Conservation (phyloP, 1,139 yeast species). For the Trichomonascaceae sp. region DNA sequence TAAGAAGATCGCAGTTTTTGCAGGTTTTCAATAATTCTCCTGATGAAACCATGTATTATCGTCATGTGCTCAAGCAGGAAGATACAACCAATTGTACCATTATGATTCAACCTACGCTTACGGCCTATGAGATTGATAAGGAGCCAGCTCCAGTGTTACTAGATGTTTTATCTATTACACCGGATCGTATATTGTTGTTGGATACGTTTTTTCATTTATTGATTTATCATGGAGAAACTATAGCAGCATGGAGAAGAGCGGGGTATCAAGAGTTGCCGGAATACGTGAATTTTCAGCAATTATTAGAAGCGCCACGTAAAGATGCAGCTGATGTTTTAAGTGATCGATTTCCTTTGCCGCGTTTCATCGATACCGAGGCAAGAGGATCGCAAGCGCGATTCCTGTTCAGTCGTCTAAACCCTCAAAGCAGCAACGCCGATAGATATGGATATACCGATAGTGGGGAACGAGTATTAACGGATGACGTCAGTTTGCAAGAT, state of each 20-base stretch:
- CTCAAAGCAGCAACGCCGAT: slow-evolving; percentile 41
- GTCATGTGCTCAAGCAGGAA: slow-evolving; percentile 62
- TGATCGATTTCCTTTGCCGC: slow-evolving; percentile 67
- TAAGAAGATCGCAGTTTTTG: slow-evolving; percentile 63
- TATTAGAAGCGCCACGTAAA: slow-evolving; percentile 57
- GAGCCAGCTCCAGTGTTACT: slow-evolving; percentile 60
- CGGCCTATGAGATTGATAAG: slow-evolving; percentile 56
- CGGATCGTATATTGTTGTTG: slow-evolving; percentile 53
- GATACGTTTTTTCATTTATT: slow-evolving; percentile 73
- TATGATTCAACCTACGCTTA: slow-evolving; percentile 72
- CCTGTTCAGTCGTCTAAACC: slow-evolving; percentile 67
- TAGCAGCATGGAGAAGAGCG: slow-evolving; percentile 64
- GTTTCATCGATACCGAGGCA: slow-evolving; percentile 69
- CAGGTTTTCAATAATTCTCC: slow-evolving; percentile 74
- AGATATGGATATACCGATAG: slow-evolving; percentile 30
- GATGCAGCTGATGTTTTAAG: slow-evolving; percentile 63
- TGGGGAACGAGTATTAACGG: slow-evolving; percentile 52
- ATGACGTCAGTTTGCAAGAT: slow-evolving; percentile 62
- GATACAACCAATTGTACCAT: slow-evolving; percentile 59
- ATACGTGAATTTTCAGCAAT: slow-evolving; percentile 53
- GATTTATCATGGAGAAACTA: slow-evolving; percentile 61
- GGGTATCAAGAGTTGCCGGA: slow-evolving; percentile 64
- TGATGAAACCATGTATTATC: slow-evolving; percentile 66
- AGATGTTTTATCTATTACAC: slow-evolving; percentile 61
- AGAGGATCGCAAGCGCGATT: slow-evolving; percentile 78